Percentiles rank a stretch among this genome's conserved stretches.
Conservation (phyloP, 225 moss, liverwort and hornwort genomes). For the Polytrichum formosum region DNA sequence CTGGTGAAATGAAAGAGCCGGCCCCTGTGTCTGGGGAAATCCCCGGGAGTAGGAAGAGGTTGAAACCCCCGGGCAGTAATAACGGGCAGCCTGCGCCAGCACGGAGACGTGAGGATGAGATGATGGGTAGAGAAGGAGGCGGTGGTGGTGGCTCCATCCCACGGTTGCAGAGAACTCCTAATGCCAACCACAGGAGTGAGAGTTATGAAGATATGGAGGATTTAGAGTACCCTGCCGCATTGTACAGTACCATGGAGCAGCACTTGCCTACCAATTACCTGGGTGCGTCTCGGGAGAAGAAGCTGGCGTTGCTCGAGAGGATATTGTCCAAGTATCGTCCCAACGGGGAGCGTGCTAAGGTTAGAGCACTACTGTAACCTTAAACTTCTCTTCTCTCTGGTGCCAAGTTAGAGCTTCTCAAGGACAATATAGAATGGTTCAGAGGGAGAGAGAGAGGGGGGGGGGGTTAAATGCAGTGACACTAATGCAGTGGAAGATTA, state of each 20-base stretch:
- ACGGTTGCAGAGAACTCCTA: constrained; percentile 61
- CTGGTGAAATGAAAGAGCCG: constrained; percentile 53
- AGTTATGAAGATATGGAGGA: constrained; percentile 93
- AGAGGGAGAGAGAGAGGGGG: too few species aligned
- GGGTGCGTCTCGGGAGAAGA: constrained; percentile 77
- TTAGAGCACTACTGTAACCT: constrained; percentile 18
- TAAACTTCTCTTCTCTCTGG: too few species aligned
- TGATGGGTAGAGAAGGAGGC: constrained; percentile 47
- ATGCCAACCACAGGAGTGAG: constrained; percentile 78
- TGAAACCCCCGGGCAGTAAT: constrained; percentile 51
- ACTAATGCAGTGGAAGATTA: too few species aligned
- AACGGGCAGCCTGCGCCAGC: constrained; percentile 46
- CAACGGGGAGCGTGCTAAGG: constrained; percentile 91
- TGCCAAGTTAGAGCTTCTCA: too few species aligned
- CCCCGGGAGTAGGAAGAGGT: constrained; percentile 51
- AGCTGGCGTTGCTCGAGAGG: constrained; percentile 74
- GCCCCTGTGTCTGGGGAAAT: constrained; percentile 49
- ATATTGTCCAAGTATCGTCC: constrained; percentile 95
- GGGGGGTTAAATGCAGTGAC: too few species aligned
- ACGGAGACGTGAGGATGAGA: constrained; percentile 54
- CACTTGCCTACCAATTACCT: constrained; percentile 75
- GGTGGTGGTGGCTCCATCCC: constrained; percentile 58
- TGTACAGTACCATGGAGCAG: constrained; percentile 95
- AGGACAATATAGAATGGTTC: too few species aligned
- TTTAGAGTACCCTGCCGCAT: constrained; percentile 84